phyloP scores from a whole-genome alignment of 148 eudicot genomes.

The Pouteria glomerata region DNA sequence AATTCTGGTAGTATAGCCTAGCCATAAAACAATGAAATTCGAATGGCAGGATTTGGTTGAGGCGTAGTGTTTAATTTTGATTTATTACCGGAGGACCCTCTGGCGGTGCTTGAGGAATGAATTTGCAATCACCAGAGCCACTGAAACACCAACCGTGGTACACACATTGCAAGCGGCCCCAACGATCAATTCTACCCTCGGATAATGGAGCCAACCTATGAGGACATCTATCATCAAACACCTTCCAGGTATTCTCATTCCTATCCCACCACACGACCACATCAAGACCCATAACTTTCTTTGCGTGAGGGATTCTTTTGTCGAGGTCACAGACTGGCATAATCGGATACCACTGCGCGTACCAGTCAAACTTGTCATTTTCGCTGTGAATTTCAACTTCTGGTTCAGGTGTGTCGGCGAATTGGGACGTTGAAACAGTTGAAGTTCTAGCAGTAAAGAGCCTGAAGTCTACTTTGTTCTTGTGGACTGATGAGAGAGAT shows the following conservation, averaged over 20 bases:
- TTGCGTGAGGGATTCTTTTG: constrained; percentile 65
- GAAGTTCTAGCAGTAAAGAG: constrained; percentile 22
- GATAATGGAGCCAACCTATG: constrained; percentile 84
- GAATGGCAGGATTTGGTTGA: neutral
- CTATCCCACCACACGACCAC: constrained; percentile 78
- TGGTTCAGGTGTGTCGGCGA: constrained; percentile 17
- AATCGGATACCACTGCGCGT: constrained; percentile 61
- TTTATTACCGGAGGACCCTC: constrained; percentile 59
- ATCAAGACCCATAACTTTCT: constrained; percentile 56
- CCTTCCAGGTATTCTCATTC: constrained; percentile 56
- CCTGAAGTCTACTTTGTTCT: constrained; percentile 13
- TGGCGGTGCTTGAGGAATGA: constrained; percentile 72
- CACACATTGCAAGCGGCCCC: constrained; percentile 82
- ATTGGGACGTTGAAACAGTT: constrained; percentile 16
- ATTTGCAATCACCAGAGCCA: constrained; percentile 61
- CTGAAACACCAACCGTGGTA: constrained; percentile 85
- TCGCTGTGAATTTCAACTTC: constrained; percentile 16
- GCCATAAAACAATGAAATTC: neutral
- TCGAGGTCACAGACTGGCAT: constrained; percentile 66
- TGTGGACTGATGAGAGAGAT: constrained; percentile 4
- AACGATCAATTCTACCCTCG: constrained; percentile 77
- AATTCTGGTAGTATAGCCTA: too few relatives aligned
- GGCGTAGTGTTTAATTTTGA: neutral
- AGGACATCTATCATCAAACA: constrained; percentile 72
- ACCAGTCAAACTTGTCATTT: constrained; percentile 60